Conservation (phyloP, 176 grass and related monocot genomes). For the Thinopyrum elongatum region DNA sequence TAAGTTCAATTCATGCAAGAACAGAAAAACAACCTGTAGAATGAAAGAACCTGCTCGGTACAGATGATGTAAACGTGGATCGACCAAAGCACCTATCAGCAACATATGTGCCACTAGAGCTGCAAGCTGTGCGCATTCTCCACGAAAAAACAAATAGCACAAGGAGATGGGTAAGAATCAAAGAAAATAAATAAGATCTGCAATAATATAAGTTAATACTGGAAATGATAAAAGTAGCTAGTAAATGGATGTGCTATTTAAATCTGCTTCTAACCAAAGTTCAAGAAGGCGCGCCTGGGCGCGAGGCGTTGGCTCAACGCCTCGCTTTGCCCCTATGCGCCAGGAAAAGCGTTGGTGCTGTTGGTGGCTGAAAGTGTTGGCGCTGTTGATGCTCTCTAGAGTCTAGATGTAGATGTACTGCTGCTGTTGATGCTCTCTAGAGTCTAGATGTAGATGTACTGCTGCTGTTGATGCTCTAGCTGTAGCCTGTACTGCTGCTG, state of each 20-base stretch:
- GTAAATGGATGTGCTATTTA: neutral
- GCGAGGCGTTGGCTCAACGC: no score
- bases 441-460: no score
- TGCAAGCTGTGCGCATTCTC: constrained; percentile 42
- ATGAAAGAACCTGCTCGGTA: constrained; percentile 57
- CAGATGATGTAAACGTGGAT: constrained; percentile 35
- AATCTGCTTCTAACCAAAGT: neutral
- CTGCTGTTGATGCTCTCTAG: no score
- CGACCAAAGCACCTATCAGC: constrained; percentile 32
- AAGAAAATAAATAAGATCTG: neutral
- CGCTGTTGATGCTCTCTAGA: no score
- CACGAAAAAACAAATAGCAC: constrained; percentile 26
- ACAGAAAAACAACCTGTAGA: constrained; percentile 72
- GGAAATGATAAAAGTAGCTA: neutral
- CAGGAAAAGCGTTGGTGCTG: no score
- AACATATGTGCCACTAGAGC: constrained; percentile 31
- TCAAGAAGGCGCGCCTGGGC: no score
- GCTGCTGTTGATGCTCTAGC: no score
- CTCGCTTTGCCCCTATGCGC: no score
- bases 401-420: no score
- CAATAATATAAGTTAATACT: neutral
- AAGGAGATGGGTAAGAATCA: constrained; percentile 5
- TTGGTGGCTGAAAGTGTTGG: no score
- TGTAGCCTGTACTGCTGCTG: no score
- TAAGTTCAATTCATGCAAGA: neutral